Evolutionary conservation across 106 monocot species (phyloP), one percentile per base, ranked within the genome.

Genomic region (Amphibolis antarctica): DNA sequence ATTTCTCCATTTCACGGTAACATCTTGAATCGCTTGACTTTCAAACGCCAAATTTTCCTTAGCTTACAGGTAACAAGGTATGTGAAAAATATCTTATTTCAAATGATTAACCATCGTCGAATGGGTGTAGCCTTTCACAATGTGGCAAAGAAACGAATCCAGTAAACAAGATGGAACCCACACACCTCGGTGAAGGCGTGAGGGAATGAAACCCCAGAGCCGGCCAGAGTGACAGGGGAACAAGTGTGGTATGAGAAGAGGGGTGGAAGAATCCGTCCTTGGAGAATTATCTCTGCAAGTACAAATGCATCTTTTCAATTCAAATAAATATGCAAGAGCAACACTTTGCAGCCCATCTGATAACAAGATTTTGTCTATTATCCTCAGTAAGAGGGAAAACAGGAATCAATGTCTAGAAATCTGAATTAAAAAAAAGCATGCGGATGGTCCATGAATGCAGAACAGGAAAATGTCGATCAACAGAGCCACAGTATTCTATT

Each of bases 171-270:
- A 21, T 4, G 44, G 29, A 22, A 46, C 64, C 70, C 84, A 84
- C 88, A 88, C 88, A 88, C 85, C 88, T 88, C 74, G 69, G 62
- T 79, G 74, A 82, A 88, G 88, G 85, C 85, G 88, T 74, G 73
- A 88, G 85, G 48, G 60, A 65, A 66, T 48, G 28, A 31, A 59
- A 58, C 74, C 66, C 22, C 74, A 54, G 76, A 14, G 79, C 72
- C 68, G 70, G 88, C 88, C 88, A 88, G 88, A 88, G 88, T 88
- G 85, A 76, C 81, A 10, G 62, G 46, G 72, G 27, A 58, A 53
- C 44, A 72, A 50, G 25, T 73, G 22, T 75, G 17, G 50, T 78
- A 64, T 63, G 23, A 56, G 52, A 25, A 7, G 18, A 48, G 60
- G 66, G 57, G 48, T 75, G 21, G 0, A 13, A 70, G 23, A 69